Conservation (phyloP, 306 rosid genomes). For the Prunus salicina region DNA sequence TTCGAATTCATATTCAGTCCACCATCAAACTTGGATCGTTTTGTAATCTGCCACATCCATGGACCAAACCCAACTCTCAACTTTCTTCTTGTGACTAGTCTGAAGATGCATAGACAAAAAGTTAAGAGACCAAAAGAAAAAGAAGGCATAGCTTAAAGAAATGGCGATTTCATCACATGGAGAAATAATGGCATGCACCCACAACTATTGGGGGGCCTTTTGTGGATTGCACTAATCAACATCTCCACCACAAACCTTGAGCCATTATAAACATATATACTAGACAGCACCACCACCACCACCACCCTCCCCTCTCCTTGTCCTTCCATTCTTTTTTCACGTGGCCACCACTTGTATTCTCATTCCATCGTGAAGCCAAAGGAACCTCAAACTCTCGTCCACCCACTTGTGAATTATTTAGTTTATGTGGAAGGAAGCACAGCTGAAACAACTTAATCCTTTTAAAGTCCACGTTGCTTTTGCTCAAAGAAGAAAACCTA, state of each 20-base stretch:
- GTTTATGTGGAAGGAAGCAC: no score
- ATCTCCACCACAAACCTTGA: neutral
- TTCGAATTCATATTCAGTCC: neutral
- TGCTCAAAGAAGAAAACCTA: no score
- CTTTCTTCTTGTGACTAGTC: no score
- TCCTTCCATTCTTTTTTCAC: constrained; percentile 4
- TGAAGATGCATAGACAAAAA: neutral
- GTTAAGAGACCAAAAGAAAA: neutral
- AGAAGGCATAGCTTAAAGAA: neutral
- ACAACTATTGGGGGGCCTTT: neutral
- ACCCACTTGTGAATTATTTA: neutral
- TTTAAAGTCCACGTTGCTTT: no score
- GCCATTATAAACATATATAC: neutral
- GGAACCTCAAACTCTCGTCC: neutral
- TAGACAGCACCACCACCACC: neutral
- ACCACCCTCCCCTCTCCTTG: neutral
- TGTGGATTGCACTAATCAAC: constrained; percentile 8
- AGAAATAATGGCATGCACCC: neutral
- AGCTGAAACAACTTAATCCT: no score
- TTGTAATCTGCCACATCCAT: neutral
- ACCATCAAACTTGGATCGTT: neutral
- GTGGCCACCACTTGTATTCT: constrained; percentile 20
- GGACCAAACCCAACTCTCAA: neutral
- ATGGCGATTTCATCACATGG: neutral
- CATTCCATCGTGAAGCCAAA: constrained; percentile 24